Percentiles rank a stretch among this genome's conserved stretches.
phyloP scores from a whole-genome alignment of 2,329 filamentous ascomycete genomes.

The Neofusicoccum sp. region DNA sequence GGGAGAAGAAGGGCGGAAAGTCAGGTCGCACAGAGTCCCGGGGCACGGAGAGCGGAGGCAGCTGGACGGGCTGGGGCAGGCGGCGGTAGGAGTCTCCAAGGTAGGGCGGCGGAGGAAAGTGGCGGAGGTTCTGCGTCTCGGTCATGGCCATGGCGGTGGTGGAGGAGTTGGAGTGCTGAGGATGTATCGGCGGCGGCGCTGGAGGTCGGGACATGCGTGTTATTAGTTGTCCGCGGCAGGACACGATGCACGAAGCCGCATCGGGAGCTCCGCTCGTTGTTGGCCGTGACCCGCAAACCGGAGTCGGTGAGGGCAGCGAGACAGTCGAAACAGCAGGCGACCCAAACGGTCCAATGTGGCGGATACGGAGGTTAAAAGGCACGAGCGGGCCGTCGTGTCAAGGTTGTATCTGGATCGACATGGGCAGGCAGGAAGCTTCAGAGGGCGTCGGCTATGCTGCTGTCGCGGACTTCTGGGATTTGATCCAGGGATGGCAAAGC shows the following conservation, averaged over 20 bases:
- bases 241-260: constrained; percentile 45
- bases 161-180: constrained; percentile 38
- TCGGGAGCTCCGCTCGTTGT: constrained; percentile 32
- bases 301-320: constrained; percentile 20
- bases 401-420: constrained; percentile 43
- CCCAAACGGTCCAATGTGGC: constrained; percentile 32
- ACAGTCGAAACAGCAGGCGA: constrained; percentile 19
- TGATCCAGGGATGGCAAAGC: constrained; percentile 27
- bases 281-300: constrained; percentile 15
- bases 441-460: constrained; percentile 25
- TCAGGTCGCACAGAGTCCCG: constrained; percentile 39
- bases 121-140: constrained; percentile 47
- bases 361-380: constrained; percentile 39
- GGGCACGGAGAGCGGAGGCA: constrained; percentile 43
- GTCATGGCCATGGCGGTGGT: constrained; percentile 43
- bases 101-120: constrained; percentile 45
- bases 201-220: constrained; percentile 47
- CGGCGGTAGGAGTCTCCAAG: constrained; percentile 43
- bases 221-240: constrained; percentile 44
- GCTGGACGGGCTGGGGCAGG: constrained; percentile 43
- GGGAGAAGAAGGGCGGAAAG: constrained; percentile 40
- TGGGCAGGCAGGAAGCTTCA: constrained; percentile 35
- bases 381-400: constrained; percentile 23
- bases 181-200: constrained; percentile 45
- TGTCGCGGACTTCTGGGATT: constrained; percentile 19